Evolutionary conservation across 2,329 filamentous ascomycete species (phyloP), one percentile per base, ranked within the genome.

Genomic region (Penicillium hordei): DNA sequence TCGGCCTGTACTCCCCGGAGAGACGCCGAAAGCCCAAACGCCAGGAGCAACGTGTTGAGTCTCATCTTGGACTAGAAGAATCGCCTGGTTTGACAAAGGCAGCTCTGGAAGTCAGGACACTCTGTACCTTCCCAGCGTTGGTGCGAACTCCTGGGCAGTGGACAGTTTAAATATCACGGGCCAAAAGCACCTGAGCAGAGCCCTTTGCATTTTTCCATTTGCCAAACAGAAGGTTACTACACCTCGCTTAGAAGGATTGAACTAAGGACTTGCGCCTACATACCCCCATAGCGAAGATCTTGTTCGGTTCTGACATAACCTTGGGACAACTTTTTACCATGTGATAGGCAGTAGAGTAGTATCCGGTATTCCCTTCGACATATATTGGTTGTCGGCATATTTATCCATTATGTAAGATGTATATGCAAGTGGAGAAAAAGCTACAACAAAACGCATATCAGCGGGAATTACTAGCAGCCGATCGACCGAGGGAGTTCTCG

Each of bases 51-150:
- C n/a, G 51, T 21, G 21, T 40, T 33, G 13, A 36, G 42, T 56
- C 49, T 67, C 66, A 68, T 64, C 7, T 27, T 46, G 49, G 27
- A 10, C n/a, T 13, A 31, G 23, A 39, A 8, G 2, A 42, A 21
- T 7, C 4, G 10, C 5, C 25, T 10, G 10, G 1, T 27, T 23
- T 39, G n/a, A 48, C 8, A 23, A 48, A 17, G 44, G 33, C 17
- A 17, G 17, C 44, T n/a, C 33, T 7, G 19, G 19, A 36, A 43
- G 48, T 19, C 33, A 33, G 6, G 17, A 6, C 10, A 38, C 54
- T 33, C 15, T n/a, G 48, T 34, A 21, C 13, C n/a, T 53, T 53
- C 40, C 25, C 5, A 34, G 23, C 3, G 17, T 34, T 29, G 29
- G 21, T 23, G 19, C 13, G 15, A 34, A 31, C 5, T 23, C 21